These are phyloP conservation scores for Samsoniella hepiali DNA, from an alignment of 2,329 filamentous ascomycete species.

Conservation along the genomic window DNA sequence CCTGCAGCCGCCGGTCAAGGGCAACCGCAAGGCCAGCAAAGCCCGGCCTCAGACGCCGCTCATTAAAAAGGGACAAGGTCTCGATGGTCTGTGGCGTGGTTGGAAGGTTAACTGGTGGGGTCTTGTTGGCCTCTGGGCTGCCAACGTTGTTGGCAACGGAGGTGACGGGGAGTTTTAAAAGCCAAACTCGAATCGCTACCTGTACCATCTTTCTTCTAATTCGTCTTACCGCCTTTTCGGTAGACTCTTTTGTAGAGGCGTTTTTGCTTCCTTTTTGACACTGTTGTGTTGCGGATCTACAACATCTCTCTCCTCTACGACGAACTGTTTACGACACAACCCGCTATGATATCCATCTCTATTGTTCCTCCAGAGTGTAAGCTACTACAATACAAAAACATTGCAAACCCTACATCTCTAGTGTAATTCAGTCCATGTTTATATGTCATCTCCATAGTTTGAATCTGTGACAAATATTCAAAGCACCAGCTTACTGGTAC, in stretches of 20 bases:
- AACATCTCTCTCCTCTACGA: constrained; percentile 19
- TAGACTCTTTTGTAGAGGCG: constrained; percentile 5
- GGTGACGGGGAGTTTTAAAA: constrained; percentile 58
- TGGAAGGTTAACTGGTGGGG: constrained; percentile 80
- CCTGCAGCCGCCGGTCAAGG: constrained; percentile 32
- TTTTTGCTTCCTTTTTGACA: constrained; percentile 7
- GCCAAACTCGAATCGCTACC: not conserved
- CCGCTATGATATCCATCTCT: constrained; percentile 40
- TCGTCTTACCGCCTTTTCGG: not conserved
- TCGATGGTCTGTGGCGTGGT: constrained; percentile 66
- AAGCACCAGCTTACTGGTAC: not conserved
- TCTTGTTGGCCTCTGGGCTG: constrained; percentile 69
- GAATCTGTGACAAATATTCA: too few relatives aligned
- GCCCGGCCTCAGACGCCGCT: constrained; percentile 31
- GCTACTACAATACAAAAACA: constrained; percentile 21
- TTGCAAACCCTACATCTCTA: not conserved
- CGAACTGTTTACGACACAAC: constrained; percentile 7
- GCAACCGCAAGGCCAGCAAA: constrained; percentile 34
- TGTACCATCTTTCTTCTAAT: not conserved
- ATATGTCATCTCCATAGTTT: not conserved
- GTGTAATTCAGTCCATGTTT: not conserved
- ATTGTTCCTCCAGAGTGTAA: constrained; percentile 19
- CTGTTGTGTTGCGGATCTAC: constrained; percentile 4
- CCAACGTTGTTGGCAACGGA: constrained; percentile 59
- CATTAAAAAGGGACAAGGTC: constrained; percentile 61